Conservation (phyloP, 164 flowering plant species). For the Umbellularia californica region DNA sequence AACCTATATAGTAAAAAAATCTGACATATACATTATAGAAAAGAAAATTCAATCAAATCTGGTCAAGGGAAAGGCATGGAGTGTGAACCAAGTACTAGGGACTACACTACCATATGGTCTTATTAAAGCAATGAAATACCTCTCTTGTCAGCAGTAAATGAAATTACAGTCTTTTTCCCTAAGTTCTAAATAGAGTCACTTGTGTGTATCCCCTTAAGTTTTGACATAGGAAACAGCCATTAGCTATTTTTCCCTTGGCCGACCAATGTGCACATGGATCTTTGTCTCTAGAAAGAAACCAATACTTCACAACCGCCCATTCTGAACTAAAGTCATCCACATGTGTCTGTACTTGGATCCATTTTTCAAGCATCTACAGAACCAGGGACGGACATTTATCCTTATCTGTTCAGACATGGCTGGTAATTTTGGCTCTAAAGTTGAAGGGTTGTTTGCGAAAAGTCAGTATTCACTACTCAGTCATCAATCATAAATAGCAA, state of each 20-base stretch:
- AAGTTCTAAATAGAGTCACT: no score
- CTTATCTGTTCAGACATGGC: not conserved
- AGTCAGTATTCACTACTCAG: not conserved
- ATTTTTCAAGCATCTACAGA: not conserved
- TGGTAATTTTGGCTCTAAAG: not conserved
- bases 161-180: no score
- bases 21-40: no score
- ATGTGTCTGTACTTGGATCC: not conserved
- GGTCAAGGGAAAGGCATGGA: no score
- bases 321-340: not conserved
- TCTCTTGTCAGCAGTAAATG: no score
- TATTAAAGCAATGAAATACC: no score
- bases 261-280: not conserved
- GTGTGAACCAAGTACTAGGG: no score
- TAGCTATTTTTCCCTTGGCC: not conserved
- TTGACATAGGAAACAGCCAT: no score
- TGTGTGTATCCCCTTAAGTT: no score
- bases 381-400: not conserved
- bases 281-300: not conserved
- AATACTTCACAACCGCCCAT: not conserved
- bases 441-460: not conserved
- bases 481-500: not conserved
- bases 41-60: no score
- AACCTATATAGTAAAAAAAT: no score
- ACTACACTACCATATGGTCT: no score